Percentiles rank a stretch among this genome's conserved stretches.
phyloP scores from a whole-genome alignment of 805 yeast genomes.

The Starmera caribaea region DNA sequence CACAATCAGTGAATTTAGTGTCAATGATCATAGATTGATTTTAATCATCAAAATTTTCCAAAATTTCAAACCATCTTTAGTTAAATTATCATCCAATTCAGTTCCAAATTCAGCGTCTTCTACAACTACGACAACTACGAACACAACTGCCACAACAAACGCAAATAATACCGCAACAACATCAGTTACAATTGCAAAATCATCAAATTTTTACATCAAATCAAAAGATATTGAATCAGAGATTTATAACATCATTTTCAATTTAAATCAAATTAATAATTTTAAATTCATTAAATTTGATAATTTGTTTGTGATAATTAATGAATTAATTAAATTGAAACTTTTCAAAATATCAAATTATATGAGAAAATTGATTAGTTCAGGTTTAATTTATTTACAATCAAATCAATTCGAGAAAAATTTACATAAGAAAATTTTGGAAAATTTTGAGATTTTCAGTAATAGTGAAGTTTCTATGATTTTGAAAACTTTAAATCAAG shows the following conservation, averaged over 20 bases:
- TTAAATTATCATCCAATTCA: too few relatives aligned
- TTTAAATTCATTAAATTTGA: constrained; percentile 23
- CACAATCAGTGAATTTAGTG: constrained; percentile 25
- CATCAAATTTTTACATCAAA: constrained; percentile 10
- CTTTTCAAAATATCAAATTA: constrained; percentile 46
- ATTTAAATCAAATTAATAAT: constrained; percentile 25
- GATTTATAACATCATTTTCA: constrained; percentile 25
- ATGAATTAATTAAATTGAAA: constrained; percentile 29
- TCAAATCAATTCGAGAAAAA: constrained; percentile 39
- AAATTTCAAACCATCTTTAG: not conserved
- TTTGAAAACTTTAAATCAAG: constrained; percentile 27
- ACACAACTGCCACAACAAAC: not conserved
- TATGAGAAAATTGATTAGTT: constrained; percentile 70
- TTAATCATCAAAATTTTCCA: constrained; percentile 8
- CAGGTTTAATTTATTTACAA: constrained; percentile 66
- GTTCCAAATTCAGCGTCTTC: too few relatives aligned
- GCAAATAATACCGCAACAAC: not conserved
- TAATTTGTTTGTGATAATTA: constrained; percentile 34
- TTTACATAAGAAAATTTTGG: constrained; percentile 46
- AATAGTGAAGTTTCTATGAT: constrained; percentile 48
- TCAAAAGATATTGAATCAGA: constrained; percentile 26
- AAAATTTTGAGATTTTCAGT: constrained; percentile 45
- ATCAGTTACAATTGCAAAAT: not conserved
- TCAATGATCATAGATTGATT: constrained; percentile 8
- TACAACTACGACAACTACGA: too few relatives aligned